These are phyloP conservation scores for Tribonema minus DNA, from an alignment of 108 stramenopile genomes.

Conservation along the genomic window DNA sequence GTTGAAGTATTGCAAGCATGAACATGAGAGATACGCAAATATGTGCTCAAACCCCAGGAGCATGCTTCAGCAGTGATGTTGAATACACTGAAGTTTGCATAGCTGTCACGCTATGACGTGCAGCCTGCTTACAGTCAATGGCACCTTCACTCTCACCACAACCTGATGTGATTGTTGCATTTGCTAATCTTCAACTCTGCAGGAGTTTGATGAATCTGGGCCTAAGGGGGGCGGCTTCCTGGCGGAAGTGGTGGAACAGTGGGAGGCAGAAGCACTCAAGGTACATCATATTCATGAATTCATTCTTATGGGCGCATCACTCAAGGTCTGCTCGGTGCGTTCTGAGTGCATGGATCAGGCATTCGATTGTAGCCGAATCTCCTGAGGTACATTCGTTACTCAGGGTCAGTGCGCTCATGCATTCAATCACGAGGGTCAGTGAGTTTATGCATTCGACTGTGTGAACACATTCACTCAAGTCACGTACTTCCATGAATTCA, in stretches of 20 bases:
- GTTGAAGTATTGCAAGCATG: not conserved
- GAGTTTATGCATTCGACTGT: too few relatives aligned
- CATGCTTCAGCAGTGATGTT: not conserved
- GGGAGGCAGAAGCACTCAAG: slow-evolving; percentile 1
- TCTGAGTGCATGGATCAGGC: too few relatives aligned
- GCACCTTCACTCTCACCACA: not conserved
- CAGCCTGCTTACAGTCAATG: too few relatives aligned
- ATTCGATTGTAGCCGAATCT: too few relatives aligned
- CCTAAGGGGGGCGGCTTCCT: slow-evolving; percentile 2
- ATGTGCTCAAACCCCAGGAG: not conserved
- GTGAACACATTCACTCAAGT: too few relatives aligned
- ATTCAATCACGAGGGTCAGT: too few relatives aligned
- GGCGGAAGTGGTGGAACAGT: slow-evolving; percentile 3
- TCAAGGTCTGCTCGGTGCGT: too few relatives aligned
- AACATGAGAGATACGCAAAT: not conserved
- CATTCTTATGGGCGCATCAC: too few relatives aligned
- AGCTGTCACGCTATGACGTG: not conserved
- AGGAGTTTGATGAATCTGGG: not conserved
- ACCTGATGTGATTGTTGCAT: not conserved
- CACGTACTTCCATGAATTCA: too few relatives aligned
- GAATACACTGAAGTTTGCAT: not conserved
- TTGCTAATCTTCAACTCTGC: not conserved
- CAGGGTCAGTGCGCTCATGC: too few relatives aligned
- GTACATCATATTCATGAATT: too few relatives aligned
- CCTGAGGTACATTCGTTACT: too few relatives aligned